Base-by-base conservation (phyloP, 192 early-diverging fungal species). In the Coemansia sp. region DNA sequence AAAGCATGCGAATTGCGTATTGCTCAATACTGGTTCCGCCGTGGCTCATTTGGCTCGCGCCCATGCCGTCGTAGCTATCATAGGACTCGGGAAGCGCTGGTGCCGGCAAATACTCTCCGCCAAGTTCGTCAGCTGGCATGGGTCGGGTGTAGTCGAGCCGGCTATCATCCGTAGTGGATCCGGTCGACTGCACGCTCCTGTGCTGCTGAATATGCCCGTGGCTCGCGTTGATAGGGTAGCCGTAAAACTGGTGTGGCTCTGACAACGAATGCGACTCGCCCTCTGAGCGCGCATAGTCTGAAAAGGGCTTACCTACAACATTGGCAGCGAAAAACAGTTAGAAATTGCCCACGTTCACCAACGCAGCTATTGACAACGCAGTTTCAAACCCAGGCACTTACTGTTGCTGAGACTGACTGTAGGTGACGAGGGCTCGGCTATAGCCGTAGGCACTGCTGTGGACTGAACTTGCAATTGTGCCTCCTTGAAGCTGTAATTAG, bases 401-500 rank as follows among this genome's bases (percentile, higher is more conserved):
- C 64, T 59, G 56, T 66, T 57, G 56, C 14, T 59, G 31, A 26
- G 42, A 53, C 43, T 69, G 26, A 11, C 25, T 34, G 63, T 62
- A 10, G 75, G 75, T 13, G 74, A 76, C 48, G 64, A 28, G 7
- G 75, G 75, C 20, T 66, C 65, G 43, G 18, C 50, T 18, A 20
- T 31, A 7, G 28, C 11, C 34, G 18, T 12, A 12, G 25, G 38
- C n/a, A 18, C 6, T 20, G 43, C 43, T 45, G 20, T 8, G 5
- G 43, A 45, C 38, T 67, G 34, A 23, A 14, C 34, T 16, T 57
- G 60, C 21, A 63, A 62, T 48, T 81, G 78, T 0, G 78, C 78
- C 12, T 81, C 78, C 59, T 69, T 68, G 33, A 81, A 81, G 31
- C 64, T 81, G 69, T 81, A 81, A 66, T 66, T 81, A 11, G 58